Percentiles rank a stretch among this genome's conserved stretches.
Conservation (phyloP, 1,284 basidiomycete species). For the Tilletia indica region DNA sequence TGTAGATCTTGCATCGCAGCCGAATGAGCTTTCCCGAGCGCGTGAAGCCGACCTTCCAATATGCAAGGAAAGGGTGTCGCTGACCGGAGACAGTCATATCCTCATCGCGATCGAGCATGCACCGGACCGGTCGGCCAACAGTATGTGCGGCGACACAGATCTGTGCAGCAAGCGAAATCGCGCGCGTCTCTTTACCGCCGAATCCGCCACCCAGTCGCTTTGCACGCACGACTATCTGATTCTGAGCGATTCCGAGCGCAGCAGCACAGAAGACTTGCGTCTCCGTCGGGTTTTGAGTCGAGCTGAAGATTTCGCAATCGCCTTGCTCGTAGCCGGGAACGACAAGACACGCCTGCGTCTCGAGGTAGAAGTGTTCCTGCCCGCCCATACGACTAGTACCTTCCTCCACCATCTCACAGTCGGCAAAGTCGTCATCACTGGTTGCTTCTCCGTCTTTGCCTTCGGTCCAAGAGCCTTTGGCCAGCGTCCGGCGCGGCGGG, state of each 20-base stretch:
- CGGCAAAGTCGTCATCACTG: slow-evolving; percentile 31
- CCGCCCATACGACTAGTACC: slow-evolving; percentile 54
- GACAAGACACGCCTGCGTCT: slow-evolving; percentile 55
- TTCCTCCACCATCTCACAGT: slow-evolving; percentile 46
- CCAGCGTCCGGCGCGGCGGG: slow-evolving; percentile 40
- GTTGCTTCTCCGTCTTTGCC: slow-evolving; percentile 26
- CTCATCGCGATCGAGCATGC: slow-evolving; percentile 56
- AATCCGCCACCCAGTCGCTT: slow-evolving; percentile 57
- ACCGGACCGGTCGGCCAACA: slow-evolving; percentile 51
- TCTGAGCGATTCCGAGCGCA: slow-evolving; percentile 54
- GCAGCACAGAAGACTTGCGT: slow-evolving; percentile 55
- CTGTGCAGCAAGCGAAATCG: slow-evolving; percentile 37
- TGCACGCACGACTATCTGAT: slow-evolving; percentile 48
- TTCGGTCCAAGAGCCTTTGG: slow-evolving; percentile 37
- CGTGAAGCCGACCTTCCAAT: slow-evolving; percentile 54
- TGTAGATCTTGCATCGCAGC: slow-evolving; percentile 52
- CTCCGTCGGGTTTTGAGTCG: slow-evolving; percentile 55
- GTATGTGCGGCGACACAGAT: slow-evolving; percentile 54
- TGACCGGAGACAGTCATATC: slow-evolving; percentile 56
- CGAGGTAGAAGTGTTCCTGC: slow-evolving; percentile 51
- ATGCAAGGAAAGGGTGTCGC: slow-evolving; percentile 55
- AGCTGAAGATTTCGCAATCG: slow-evolving; percentile 55
- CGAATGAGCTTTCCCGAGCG: slow-evolving; percentile 53
- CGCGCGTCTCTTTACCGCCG: slow-evolving; percentile 55
- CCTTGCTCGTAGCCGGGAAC: slow-evolving; percentile 56